A percentile compares a stretch with the other conserved stretches of the same genome.
Evolutionary conservation across 495 filamentous ascomycete genomes (phyloP).

Genomic region (Terfezia boudieri): DNA sequence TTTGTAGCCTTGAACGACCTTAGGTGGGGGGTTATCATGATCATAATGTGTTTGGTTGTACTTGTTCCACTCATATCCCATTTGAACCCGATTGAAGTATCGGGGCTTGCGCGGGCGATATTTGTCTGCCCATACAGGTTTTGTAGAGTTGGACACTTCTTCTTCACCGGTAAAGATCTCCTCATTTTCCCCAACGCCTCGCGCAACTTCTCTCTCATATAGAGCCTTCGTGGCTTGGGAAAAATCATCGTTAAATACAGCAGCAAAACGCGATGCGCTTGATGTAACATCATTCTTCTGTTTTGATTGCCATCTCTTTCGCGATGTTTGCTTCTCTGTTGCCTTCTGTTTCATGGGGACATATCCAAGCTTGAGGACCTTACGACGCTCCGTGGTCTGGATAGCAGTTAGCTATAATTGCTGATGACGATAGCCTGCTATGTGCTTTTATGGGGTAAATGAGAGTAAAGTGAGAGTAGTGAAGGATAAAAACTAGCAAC

Average conservation of each 20-base stretch:
- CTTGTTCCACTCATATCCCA: conserved; percentile 99
- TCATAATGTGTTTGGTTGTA: conserved; percentile 99
- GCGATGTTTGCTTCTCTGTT: conserved; percentile 26
- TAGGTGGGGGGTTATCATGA: conserved; percentile 92
- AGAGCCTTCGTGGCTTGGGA: conserved; percentile 77
- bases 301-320: neutral
- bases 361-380: conserved; percentile 45
- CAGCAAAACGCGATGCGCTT: conserved; percentile 45
- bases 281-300: conserved; percentile 13
- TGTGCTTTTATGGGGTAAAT: no score
- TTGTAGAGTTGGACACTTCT: conserved; percentile 38
- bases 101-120: conserved; percentile 81
- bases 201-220: conserved; percentile 82
- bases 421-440: no score
- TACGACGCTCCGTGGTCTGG: conserved; percentile 33
- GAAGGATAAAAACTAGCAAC: no score
- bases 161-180: conserved; percentile 93
- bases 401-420: neutral
- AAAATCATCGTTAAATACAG: conserved; percentile 59
- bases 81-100: conserved; percentile 96
- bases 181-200: conserved; percentile 78
- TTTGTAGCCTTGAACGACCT: conserved; percentile 96
- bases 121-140: conserved; percentile 69
- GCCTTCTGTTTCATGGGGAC: conserved; percentile 37
- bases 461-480: no score